Base-by-base conservation (phyloP, 768 basidiomycete genomes). In the Trametes cingulata region DNA sequence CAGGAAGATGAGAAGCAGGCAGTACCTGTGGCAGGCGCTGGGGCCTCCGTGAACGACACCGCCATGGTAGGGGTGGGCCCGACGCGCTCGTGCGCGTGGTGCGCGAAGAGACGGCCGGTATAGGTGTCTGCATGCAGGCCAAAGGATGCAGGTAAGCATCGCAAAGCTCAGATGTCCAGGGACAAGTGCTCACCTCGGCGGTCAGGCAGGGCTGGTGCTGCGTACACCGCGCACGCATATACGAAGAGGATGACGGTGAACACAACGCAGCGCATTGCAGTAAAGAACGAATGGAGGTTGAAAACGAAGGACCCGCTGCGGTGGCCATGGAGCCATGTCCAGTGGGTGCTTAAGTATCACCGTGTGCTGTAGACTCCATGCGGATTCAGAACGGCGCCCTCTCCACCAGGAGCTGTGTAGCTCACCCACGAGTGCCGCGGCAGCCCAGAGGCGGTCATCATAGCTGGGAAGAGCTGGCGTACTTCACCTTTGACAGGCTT, bases 61-160 rank as follows among this genome's bases (percentile, higher is more conserved):
- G 47, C 27, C 27, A 15, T 20, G 15, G 25, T 17, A 6, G 42
- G 8, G 12, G 53, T 46, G 29, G 55, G 24, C 22, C 55, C 45
- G 36, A 48, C 55, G 22, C 55, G 55, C 46, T 56, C 55, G 37
- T 56, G 55, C 22, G 55, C 55, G 25, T 56, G 55, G n/a, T 56
- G 55, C 14, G 55, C 55, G 45, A 56, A 56, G 20, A 56, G 55
- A 0, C 46, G 55, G 46, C 55, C 55, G 0, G 55, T 56, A 24
- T 39, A 39, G 15, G 14, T 29, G 20, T 6, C 55, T 56, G 55
- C 9, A 19, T 10, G 8, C 15, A 29, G 19, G 3, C 14, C 22
- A 15, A 29, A 29, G 27, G 9, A 48, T 25, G 10, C 39, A 12
- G 14, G n/a, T 17, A n/a, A 6, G 40, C 15, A 5, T 17, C 40